phyloP scores from a whole-genome alignment of 2,329 filamentous ascomycete species.

The Geosmithia morbida region DNA sequence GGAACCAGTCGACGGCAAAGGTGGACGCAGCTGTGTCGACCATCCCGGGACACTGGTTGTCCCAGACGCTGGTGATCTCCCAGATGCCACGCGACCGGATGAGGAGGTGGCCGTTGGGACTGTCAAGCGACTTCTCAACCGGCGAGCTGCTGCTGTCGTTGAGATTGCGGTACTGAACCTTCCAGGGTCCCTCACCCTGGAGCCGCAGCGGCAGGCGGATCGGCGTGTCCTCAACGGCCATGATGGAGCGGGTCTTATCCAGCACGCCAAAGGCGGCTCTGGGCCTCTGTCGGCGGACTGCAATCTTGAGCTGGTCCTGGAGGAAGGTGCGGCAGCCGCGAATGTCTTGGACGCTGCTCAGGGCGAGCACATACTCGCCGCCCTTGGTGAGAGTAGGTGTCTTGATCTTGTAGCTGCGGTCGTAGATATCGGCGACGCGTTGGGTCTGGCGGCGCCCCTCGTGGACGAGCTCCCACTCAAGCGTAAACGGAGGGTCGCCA shows the following conservation, averaged over 20 bases:
- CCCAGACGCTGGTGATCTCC: constrained; percentile 62
- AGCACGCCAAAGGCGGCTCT: constrained; percentile 75
- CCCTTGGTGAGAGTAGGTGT: constrained; percentile 64
- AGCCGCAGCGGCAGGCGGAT: constrained; percentile 71
- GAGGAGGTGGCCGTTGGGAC: constrained; percentile 52
- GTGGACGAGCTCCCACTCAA: constrained; percentile 89
- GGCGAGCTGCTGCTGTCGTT: constrained; percentile 31
- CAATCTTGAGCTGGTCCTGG: constrained; percentile 72
- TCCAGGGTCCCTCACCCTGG: constrained; percentile 78
- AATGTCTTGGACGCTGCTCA: constrained; percentile 76
- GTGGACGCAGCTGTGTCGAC: constrained; percentile 59
- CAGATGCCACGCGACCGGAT: constrained; percentile 61
- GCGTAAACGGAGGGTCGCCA: constrained; percentile 73
- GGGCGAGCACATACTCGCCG: constrained; percentile 76
- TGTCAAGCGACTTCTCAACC: constrained; percentile 32
- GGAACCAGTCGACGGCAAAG: constrained; percentile 77
- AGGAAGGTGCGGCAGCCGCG: constrained; percentile 77
- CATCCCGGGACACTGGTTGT: constrained; percentile 68
- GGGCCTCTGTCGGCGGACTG: constrained; percentile 77
- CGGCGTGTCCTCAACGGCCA: constrained; percentile 61
- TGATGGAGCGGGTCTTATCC: constrained; percentile 62
- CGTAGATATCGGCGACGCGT: constrained; percentile 47
- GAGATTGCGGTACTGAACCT: constrained; percentile 57
- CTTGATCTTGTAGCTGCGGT: constrained; percentile 51
- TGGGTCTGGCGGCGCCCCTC: constrained; percentile 70